Conservation (phyloP, 257 asterid species). For the Rauvolfia tetraphylla region DNA sequence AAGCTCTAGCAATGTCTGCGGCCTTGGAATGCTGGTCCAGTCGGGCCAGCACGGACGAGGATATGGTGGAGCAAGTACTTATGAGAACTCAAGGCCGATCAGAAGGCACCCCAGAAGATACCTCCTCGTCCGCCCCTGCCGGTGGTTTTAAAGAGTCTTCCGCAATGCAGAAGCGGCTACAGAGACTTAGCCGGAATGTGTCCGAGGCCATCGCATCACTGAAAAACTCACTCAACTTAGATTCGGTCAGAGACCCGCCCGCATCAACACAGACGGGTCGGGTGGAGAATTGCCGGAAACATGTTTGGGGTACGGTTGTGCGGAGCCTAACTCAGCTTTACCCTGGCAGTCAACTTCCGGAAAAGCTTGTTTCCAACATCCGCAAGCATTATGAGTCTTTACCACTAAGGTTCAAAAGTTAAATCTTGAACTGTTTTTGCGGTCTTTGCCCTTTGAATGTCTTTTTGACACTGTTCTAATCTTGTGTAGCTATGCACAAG, state of each 20-base stretch:
- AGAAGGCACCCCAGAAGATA: conserved; percentile 49
- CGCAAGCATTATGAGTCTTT: conserved; percentile 95
- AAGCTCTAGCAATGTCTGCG: conserved; percentile 60
- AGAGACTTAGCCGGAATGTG: conserved; percentile 76
- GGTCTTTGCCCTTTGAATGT: not conserved
- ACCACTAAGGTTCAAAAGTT: conserved; percentile 63
- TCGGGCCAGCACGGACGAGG: conserved; percentile 86
- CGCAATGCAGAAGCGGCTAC: conserved; percentile 73
- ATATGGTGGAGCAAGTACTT: conserved; percentile 82
- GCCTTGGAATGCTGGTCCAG: conserved; percentile 98
- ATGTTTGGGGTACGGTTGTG: conserved; percentile 82
- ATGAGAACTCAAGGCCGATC: conserved; percentile 87
- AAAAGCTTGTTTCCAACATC: conserved; percentile 83
- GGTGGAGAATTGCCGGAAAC: conserved; percentile 54
- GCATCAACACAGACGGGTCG: conserved; percentile 34
- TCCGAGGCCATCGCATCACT: conserved; percentile 92
- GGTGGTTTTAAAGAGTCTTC: conserved; percentile 61
- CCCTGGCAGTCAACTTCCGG: conserved; percentile 97
- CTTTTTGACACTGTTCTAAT: not conserved
- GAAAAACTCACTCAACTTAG: conserved; percentile 73
- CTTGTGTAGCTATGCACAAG: conserved; percentile 72
- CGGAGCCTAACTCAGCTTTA: conserved; percentile 93
- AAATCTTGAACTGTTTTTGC: not conserved
- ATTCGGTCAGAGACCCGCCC: conserved; percentile 61
- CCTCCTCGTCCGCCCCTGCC: conserved; percentile 24